Evolutionary conservation across 148 eudicot species (phyloP).

Genomic region (Salicornia ramosissima): DNA sequence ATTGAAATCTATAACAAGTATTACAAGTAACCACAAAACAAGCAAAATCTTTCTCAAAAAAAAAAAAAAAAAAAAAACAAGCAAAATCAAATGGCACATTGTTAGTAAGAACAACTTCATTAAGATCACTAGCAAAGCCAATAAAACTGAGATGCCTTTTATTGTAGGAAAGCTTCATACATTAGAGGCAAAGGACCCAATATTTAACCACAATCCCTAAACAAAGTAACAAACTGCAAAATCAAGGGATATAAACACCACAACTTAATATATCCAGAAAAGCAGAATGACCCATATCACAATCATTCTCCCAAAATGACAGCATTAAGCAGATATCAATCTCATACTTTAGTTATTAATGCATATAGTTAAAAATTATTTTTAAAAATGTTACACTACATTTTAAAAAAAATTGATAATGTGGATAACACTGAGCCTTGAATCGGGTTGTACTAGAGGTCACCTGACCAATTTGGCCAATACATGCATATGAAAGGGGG

Average conservation of each 20-base stretch:
- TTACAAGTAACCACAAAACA: no score
- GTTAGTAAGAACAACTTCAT: not conserved
- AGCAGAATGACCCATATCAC: not conserved
- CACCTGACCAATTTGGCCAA: no score
- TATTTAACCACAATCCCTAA: not conserved
- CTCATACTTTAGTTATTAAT: not conserved
- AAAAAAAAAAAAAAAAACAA: no score
- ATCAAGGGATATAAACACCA: not conserved
- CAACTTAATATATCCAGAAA: not conserved
- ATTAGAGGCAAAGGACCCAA: not conserved
- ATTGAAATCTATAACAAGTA: not conserved
- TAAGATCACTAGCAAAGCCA: not conserved
- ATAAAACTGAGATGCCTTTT: not conserved
- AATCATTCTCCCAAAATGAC: conserved; percentile 10
- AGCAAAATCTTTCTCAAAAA: no score
- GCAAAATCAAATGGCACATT: not conserved
- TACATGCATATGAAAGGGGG: no score
- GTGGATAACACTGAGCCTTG: no score
- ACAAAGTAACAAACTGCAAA: not conserved
- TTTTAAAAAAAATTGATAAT: no score
- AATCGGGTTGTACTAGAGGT: no score
- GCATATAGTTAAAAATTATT: no score
- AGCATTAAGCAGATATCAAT: not conserved
- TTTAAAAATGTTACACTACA: no score
- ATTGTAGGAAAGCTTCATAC: not conserved